phyloP scores from a whole-genome alignment of 306 rosid species.

The Dalbergia oliveri region DNA sequence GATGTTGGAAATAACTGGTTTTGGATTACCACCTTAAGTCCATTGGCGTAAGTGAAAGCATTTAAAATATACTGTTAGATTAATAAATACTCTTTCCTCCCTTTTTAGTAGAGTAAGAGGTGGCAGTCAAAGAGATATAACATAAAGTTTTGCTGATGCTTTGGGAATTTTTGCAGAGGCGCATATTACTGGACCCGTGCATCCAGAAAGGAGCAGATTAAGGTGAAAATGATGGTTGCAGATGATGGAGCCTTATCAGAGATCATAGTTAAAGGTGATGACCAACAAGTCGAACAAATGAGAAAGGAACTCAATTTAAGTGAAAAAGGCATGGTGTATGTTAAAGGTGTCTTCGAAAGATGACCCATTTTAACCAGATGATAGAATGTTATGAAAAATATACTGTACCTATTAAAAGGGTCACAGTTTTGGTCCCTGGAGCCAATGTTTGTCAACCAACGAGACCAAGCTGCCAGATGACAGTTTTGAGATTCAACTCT shows the following conservation, averaged over 20 bases:
- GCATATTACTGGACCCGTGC: conserved; percentile 83
- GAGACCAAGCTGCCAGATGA: not conserved
- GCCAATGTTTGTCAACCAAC: too few species aligned
- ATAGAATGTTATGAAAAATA: too few species aligned
- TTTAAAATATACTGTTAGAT: not conserved
- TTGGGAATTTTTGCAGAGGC: conserved; percentile 61
- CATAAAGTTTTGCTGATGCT: conserved; percentile 6
- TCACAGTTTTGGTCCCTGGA: too few species aligned
- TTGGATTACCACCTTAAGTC: conserved; percentile 79
- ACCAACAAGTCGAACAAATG: conserved; percentile 88
- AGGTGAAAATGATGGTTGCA: conserved; percentile 72
- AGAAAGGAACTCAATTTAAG: conserved; percentile 77
- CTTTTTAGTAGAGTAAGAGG: too few species aligned
- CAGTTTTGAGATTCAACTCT: conserved; percentile 11
- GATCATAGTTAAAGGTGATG: conserved; percentile 83
- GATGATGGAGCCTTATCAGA: conserved; percentile 68
- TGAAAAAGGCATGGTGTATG: conserved; percentile 88
- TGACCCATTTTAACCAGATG: not conserved
- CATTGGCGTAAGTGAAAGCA: conserved; percentile 76
- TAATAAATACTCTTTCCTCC: too few species aligned
- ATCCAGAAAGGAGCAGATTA: conserved; percentile 83
- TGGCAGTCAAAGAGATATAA: too few species aligned
- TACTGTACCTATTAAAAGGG: too few species aligned
- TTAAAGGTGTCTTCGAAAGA: conserved; percentile 73
- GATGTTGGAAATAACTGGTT: conserved; percentile 95